Conservation (phyloP, 495 filamentous ascomycete genomes). For the Penicillium angulare region DNA sequence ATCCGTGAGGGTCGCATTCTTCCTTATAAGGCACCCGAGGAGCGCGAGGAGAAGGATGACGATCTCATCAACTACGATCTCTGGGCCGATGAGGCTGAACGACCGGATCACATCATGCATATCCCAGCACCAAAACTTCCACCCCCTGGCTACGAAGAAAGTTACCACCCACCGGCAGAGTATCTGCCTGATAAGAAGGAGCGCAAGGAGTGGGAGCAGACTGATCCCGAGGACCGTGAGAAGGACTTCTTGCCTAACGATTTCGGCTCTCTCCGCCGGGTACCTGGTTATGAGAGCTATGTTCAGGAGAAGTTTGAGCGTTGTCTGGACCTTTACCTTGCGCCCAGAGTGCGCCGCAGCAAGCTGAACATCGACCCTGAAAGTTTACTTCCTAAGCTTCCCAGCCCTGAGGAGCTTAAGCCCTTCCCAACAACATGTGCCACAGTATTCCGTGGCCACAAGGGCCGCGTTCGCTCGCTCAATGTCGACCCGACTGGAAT, state of each 20-base stretch:
- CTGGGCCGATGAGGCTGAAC: constrained; percentile 86
- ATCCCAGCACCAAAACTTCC: constrained; percentile 94
- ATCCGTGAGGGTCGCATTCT: constrained; percentile 92
- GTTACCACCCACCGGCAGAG: constrained; percentile 94
- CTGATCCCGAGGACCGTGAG: constrained; percentile 86
- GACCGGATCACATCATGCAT: constrained; percentile 87
- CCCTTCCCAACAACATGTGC: constrained; percentile 90
- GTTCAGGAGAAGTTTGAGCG: constrained; percentile 96
- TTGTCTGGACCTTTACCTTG: constrained; percentile 92
- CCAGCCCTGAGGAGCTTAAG: constrained; percentile 86
- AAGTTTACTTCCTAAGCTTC: constrained; percentile 88
- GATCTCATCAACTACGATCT: constrained; percentile 81
- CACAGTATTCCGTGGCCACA: constrained; percentile 81
- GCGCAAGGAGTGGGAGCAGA: constrained; percentile 81
- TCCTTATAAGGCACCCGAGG: constrained; percentile 80
- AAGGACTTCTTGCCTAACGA: constrained; percentile 83
- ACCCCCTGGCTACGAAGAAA: constrained; percentile 90
- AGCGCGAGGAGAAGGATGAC: constrained; percentile 67
- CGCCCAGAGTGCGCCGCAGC: constrained; percentile 86
- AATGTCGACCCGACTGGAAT: constrained; percentile 73
- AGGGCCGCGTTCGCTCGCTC: constrained; percentile 81
- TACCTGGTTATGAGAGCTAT: constrained; percentile 87
- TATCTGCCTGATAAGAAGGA: constrained; percentile 87
- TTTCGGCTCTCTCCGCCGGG: constrained; percentile 79
- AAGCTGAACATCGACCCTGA: constrained; percentile 96